Conservation (phyloP, 2,329 filamentous ascomycete species). For the Acephala macrosclerotiorum region DNA sequence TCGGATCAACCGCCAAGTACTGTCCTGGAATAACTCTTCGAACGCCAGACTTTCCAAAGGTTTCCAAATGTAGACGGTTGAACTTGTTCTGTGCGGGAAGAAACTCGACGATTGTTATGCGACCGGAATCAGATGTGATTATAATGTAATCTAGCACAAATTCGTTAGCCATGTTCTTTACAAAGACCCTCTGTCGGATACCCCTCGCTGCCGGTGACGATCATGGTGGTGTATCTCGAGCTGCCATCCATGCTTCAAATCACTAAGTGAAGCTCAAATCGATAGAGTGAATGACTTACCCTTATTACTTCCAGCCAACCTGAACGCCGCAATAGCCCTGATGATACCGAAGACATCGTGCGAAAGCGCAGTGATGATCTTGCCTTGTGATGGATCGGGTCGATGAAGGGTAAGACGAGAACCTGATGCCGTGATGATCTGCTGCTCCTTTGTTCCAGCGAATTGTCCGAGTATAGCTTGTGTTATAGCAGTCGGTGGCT, state of each 20-base stretch:
- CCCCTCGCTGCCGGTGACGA: slow-evolving; percentile 28
- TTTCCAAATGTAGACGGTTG: slow-evolving; percentile 90
- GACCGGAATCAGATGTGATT: slow-evolving; percentile 92
- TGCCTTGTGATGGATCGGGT: slow-evolving; percentile 84
- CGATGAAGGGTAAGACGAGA: slow-evolving; percentile 88
- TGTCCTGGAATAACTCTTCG: slow-evolving; percentile 94
- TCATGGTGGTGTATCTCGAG: slow-evolving; percentile 45
- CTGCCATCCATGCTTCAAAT: slow-evolving; percentile 69
- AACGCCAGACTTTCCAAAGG: slow-evolving; percentile 96
- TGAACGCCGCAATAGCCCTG: slow-evolving; percentile 84
- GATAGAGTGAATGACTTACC: slow-evolving; percentile 69
- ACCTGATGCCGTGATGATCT: slow-evolving; percentile 92
- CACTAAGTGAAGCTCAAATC: slow-evolving; percentile 71
- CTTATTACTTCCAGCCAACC: slow-evolving; percentile 93
- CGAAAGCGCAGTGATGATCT: slow-evolving; percentile 84
- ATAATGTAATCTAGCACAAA: slow-evolving; percentile 84
- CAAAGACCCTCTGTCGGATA: slow-evolving; percentile 22
- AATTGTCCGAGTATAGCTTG: slow-evolving; percentile 96
- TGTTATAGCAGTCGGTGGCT: slow-evolving; percentile 87
- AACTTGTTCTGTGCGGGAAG: slow-evolving; percentile 86
- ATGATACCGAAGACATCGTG: slow-evolving; percentile 98
- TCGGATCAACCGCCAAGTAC: slow-evolving; percentile 94
- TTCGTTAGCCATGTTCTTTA: slow-evolving; percentile 39
- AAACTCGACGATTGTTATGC: slow-evolving; percentile 94
- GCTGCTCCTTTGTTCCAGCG: slow-evolving; percentile 94